Base-by-base conservation (phyloP, 345 rosid species). In the Murraya paniculata region DNA sequence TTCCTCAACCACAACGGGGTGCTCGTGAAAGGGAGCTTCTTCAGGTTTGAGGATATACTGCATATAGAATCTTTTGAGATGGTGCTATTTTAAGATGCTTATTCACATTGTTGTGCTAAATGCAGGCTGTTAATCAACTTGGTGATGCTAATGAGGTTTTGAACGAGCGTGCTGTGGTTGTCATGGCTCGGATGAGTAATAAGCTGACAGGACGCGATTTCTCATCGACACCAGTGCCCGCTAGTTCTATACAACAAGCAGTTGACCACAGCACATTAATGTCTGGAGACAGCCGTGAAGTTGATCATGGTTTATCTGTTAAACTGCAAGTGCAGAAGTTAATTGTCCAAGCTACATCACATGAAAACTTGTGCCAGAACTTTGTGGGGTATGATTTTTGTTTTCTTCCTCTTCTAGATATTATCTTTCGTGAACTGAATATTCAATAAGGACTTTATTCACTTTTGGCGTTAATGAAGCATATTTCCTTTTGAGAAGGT, bases 91-190 rank as follows among this genome's bases (percentile, higher is more conserved):
- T 31, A 36, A 64, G 69, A 48, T 67, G 77, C 75, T 64, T 69
- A 65, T 74, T 36, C 35, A 53, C 48, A 48, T 75, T 10, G 10
- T 59, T 77, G 36, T 67, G 50, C 21, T 72, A 27, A 79, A 10
- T 75, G 76, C 72, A 96, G 99, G 98, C 99, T 79, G 97, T 94
- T 82, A 89, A 90, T 86, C 97, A 90, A 85, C 99, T 92, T 14
- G 98, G 98, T 75, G 98, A 96, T 84, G 99, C 99, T 55, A 96
- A 94, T 30, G 98, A 96, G 86, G 98, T 96, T 72, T 71, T 96
- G 80, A 96, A 96, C 24, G 98, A 91, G 83, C 96, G 91, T 38
- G 98, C 99, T 39, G 98, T 96, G 71, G 87, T 88, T 74, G 99
- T 96, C 71, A 96, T 94, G 99, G 97, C 85, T 57, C 89, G 98